These are phyloP conservation scores for Diaporthe sp. DNA, from an alignment of 2,329 filamentous ascomycete species.

Conservation along the genomic window DNA sequence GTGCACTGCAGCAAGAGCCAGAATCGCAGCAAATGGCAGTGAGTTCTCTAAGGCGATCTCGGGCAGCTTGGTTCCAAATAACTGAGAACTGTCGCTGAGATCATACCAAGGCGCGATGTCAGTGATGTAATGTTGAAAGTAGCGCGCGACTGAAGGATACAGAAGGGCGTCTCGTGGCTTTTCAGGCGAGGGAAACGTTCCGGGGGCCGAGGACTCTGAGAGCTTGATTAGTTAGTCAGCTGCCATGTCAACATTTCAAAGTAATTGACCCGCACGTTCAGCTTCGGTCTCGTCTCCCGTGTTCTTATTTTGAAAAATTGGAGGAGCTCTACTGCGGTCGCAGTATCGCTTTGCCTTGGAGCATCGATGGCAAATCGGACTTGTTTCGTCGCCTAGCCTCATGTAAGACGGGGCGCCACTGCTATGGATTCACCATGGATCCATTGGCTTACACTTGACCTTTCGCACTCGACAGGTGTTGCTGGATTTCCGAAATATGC, in stretches of 20 bases:
- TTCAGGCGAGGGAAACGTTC: not conserved
- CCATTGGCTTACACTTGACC: not conserved
- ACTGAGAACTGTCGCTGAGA: not conserved
- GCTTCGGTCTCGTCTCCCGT: not conserved
- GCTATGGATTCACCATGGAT: not conserved
- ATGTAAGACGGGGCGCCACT: not conserved
- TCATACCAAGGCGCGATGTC: not conserved
- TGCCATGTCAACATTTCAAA: not conserved
- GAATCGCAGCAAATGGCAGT: slow-evolving; percentile 58
- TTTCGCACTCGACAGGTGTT: slow-evolving; percentile 19
- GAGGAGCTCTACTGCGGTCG: not conserved
- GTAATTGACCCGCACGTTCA: not conserved
- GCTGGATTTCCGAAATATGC: not conserved
- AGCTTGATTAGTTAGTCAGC: not conserved
- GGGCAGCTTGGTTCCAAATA: not conserved
- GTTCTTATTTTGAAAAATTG: not conserved
- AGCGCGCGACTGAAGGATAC: not conserved
- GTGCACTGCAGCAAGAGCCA: slow-evolving; percentile 61
- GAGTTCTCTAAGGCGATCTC: slow-evolving; percentile 49
- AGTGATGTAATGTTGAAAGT: slow-evolving; percentile 2
- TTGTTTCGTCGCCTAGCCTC: not conserved
- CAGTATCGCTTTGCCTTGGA: slow-evolving; percentile 6
- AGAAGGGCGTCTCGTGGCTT: not conserved
- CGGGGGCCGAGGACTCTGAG: not conserved
- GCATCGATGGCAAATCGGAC: not conserved